phyloP scores from a whole-genome alignment of 2,329 filamentous ascomycete genomes.

The Talaromyces verruculosus region DNA sequence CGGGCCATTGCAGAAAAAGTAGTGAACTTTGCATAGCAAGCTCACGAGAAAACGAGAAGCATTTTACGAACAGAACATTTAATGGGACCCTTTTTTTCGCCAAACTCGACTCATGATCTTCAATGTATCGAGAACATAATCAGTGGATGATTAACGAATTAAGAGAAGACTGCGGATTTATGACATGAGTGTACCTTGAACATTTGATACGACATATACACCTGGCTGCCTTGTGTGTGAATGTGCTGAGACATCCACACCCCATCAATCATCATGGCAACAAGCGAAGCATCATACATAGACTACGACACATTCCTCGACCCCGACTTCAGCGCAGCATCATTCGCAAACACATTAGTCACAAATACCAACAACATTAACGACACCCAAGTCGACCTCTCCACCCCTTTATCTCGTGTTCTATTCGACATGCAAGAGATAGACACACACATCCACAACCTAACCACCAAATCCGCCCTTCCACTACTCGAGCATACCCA shows the following conservation, averaged over 20 bases:
- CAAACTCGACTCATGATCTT: neutral
- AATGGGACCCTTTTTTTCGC: neutral
- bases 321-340: constrained; percentile 74
- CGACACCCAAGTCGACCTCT: constrained; percentile 87
- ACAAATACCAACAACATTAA: constrained; percentile 87
- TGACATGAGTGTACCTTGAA: neutral
- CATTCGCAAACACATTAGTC: constrained; percentile 86
- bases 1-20: too few species aligned
- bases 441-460: constrained; percentile 87
- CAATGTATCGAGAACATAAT: neutral
- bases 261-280: constrained; percentile 29
- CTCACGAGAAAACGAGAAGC: too few species aligned
- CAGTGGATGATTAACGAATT: neutral
- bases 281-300: constrained; percentile 71
- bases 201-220: neutral
- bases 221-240: neutral
- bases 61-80: neutral
- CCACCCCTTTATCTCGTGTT: constrained; percentile 87
- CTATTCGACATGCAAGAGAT: constrained; percentile 97
- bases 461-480: constrained; percentile 80
- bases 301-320: constrained; percentile 91
- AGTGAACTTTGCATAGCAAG: too few species aligned
- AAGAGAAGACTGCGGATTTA: neutral
- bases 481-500: constrained; percentile 78
- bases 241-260: neutral